Evolutionary conservation across 2,329 filamentous ascomycete species (phyloP), one percentile per base, ranked within the genome.

Genomic region (Didymella arachidicola): DNA sequence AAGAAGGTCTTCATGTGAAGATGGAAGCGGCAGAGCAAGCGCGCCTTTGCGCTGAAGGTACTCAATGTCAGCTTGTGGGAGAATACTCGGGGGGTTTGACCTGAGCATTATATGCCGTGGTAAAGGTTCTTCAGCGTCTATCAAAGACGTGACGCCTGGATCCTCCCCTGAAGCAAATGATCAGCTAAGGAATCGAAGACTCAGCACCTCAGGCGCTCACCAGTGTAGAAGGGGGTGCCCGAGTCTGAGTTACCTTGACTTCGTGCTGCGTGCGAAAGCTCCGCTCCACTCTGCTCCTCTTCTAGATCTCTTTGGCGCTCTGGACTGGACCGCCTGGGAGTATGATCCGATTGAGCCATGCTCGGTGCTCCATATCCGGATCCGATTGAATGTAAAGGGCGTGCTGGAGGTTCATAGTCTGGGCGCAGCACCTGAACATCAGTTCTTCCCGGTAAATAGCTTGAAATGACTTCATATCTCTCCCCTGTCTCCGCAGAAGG

Each of bases 271-370:
- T 29, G 38, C 3, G 57, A 59, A 5, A 59, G n/a, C 39, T 59
- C 57, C 16, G 57, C 57, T 41, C 57, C 57, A n/a, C 48, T 55
- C 32, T 59, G 51, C 42, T 59, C 57, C 30, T 59, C 57, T 14
- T 59, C 25, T 1, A 55, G 22, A 26, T 59, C 30, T 41, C 57
- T 59, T 18, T 56, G 57, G 6, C 57, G 50, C 41, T 55, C 57
- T 26, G 44, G 38, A 22, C 55, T 45, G 2, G 36, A 16, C 2
- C 29, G 39, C 18, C 7, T 16, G 7, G 10, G 2, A 7, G 22
- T 19, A 11, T 18, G 8, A 10, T 34, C 12, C 26, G 29, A 7
- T n/a, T 16, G 16, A 29, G 7, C 2, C 18, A 22, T 19, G 22
- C 42, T 19, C 47, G 34, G 30, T 12, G 30, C 4, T 32, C 12